Evolutionary conservation across 2,329 filamentous ascomycete species (phyloP), one percentile per base, ranked within the genome.

Genomic region (Triangularia verruculosa): DNA sequence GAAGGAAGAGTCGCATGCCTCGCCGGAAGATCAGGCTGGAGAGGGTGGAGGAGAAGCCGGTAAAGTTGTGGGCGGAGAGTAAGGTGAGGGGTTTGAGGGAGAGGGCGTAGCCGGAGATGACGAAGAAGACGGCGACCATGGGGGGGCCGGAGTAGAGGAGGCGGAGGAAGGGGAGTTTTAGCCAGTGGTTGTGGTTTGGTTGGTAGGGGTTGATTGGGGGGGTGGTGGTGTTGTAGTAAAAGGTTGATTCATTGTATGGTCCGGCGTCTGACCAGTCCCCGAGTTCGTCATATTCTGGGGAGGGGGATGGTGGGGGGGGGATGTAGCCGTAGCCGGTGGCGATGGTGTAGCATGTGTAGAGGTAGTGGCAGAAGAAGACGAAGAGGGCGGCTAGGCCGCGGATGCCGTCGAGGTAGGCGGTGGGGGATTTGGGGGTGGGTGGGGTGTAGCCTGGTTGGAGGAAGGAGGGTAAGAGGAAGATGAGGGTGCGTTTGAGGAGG

Each of bases 41-140:
- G 72, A 85, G 77, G 20, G 80, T 78, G 20, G 69, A 74, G 1
- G 78, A 74, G 59, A 53, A 27, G 17, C 4, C 24, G n/a, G 51
- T 8, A 6, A 3, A 9, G 51, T 53, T 53, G 8, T 22, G 51
- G 15, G 24, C 3, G 51, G 51, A 12, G 12, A 53, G 17, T 7
- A 83, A 75, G 66, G 79, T 81, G n/a, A 85, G 69, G 1, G 82
- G 81, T 54, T 79, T 79, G 61, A 86, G 79, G 28, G 81, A 82
- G 12, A 89, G 77, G 2, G 84, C 86, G 72, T 86, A 88, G 20
- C 85, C 85, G 0, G 83, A 86, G 53, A 87, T 83, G 69, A 87
- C 81, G 70, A 87, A 88, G 77, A 88, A 88, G 67, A 86, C 74
- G 72, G 81, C 83, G 43, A 87, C 85, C 68, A 83, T 84, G 0